These are phyloP conservation scores for Apiotrichum domesticum DNA, from an alignment of 1,284 basidiomycete species.

Conservation along the genomic window DNA sequence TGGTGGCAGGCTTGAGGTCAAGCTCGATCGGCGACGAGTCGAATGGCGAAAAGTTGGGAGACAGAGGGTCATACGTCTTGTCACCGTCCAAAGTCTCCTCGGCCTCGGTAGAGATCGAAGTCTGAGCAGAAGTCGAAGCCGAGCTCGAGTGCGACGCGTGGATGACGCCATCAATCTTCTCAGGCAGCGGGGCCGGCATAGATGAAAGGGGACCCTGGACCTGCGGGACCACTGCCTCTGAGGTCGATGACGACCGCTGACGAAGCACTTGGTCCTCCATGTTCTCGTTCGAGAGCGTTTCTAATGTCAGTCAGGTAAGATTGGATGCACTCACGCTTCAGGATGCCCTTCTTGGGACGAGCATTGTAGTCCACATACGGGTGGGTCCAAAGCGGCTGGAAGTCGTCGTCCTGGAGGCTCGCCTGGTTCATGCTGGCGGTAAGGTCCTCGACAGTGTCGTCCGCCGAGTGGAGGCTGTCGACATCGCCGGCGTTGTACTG, in stretches of 20 bases:
- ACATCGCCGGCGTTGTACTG: slow-evolving; percentile 59
- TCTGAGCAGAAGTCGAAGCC: no score
- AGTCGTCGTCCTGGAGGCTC: slow-evolving; percentile 48
- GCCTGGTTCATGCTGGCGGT: slow-evolving; percentile 7
- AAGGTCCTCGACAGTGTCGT: slow-evolving; percentile 56
- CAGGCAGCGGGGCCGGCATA: slow-evolving; percentile 71
- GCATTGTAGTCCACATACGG: slow-evolving; percentile 59
- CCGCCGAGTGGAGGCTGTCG: slow-evolving; percentile 20
- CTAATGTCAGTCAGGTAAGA: slow-evolving; percentile 21
- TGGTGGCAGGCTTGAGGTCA: slow-evolving; percentile 8
- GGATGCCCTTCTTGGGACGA: slow-evolving; percentile 72
- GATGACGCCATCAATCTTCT: slow-evolving; percentile 76
- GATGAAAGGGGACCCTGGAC: slow-evolving; percentile 66
- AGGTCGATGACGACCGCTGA: slow-evolving; percentile 71
- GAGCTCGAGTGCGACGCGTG: slow-evolving; percentile 49
- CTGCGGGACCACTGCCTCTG: slow-evolving; percentile 51
- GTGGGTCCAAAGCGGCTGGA: slow-evolving; percentile 56
- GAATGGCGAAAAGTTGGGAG: slow-evolving; percentile 54
- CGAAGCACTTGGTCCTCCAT: slow-evolving; percentile 40
- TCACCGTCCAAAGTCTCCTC: slow-evolving; percentile 13
- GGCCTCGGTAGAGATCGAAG: no score
- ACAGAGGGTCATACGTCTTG: slow-evolving; percentile 48
- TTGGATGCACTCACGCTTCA: slow-evolving; percentile 64
- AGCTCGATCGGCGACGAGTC: slow-evolving; percentile 25
- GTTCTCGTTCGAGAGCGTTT: slow-evolving; percentile 48